Base-by-base conservation (phyloP, 352 stramenopile species). In the Pythium oligandrum region DNA sequence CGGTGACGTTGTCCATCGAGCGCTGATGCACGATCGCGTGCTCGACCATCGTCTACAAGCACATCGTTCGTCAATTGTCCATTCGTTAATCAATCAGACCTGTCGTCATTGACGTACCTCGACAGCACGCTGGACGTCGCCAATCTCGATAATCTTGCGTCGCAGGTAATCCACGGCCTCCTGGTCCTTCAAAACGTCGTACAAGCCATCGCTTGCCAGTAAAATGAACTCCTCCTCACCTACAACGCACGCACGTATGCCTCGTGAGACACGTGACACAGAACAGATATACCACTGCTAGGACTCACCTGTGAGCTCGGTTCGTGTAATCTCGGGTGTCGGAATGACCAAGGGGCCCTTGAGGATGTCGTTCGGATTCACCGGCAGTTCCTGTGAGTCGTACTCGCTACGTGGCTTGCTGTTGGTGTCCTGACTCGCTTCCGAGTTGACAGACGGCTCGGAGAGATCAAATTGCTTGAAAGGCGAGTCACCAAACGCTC, bases 391-490 rank as follows among this genome's bases (percentile, higher is more conserved):
- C 56, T 92, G 79, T 8, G 79, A 90, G 37, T 86, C 73, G 59
- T 87, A 88, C 12, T 90, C 79, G 36, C 75, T 88, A 0, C 71
- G 69, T 6, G 74, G 70, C 64, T 88, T 73, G 30, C 65, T 72
- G 42, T 80, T 64, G 7, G 58, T 51, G 6, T 65, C 63, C 26
- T 70, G 43, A 30, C 43, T 33, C 9, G 8, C 42, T 9, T 44
- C 45, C 39, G 56, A 42, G 4, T 66, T 63, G 7, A 8, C 38
- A 7, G 74, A 66, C 6, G 78, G 70, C 42, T 88, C 71, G 0
- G 70, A 57, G 2, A 85, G 48, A 31, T 93, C 83, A 57, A 90
- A 91, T 40, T 86, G 95, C 74, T 99, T 99, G 70, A 98, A 98
- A 32, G 96, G 96, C 56, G 90, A 93, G 66, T 98, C 96, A 7